phyloP scores from a whole-genome alignment of 805 yeast species.

The Brettanomyces sp. region DNA sequence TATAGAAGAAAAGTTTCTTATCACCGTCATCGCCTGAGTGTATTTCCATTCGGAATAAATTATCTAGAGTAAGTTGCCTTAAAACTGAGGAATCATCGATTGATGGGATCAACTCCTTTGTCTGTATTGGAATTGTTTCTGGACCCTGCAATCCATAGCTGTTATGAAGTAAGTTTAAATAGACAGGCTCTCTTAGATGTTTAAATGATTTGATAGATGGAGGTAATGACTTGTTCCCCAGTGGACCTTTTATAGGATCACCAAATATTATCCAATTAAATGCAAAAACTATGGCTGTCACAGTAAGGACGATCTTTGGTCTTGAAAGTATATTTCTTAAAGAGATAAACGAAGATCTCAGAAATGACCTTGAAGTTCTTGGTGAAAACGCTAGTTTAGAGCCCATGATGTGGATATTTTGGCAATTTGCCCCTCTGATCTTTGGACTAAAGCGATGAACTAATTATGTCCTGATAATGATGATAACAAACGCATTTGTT shows the following conservation, averaged over 20 bases:
- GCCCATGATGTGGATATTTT: no score
- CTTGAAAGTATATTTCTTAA: not conserved
- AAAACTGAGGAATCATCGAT: constrained; percentile 59
- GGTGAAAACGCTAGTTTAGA: no score
- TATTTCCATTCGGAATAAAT: constrained; percentile 39
- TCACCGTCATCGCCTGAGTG: constrained; percentile 30
- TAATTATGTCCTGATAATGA: no score
- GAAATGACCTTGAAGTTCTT: no score
- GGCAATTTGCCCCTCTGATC: no score
- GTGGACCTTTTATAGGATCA: not conserved
- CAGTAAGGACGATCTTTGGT: not conserved
- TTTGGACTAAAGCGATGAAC: no score
- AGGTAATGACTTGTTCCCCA: not conserved
- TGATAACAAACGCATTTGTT: no score
- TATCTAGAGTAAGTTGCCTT: constrained; percentile 44
- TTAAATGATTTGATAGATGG: not conserved
- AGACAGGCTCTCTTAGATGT: not conserved
- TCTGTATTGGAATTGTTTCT: constrained; percentile 36
- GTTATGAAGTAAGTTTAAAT: not conserved
- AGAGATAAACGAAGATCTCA: not conserved
- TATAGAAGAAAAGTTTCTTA: constrained; percentile 30
- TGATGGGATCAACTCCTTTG: constrained; percentile 61
- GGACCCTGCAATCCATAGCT: constrained; percentile 5
- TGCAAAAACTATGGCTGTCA: not conserved
- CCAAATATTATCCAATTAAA: constrained; percentile 1